Evolutionary conservation across 768 basidiomycete species (phyloP).

Genomic region (Polyporus arcularius): DNA sequence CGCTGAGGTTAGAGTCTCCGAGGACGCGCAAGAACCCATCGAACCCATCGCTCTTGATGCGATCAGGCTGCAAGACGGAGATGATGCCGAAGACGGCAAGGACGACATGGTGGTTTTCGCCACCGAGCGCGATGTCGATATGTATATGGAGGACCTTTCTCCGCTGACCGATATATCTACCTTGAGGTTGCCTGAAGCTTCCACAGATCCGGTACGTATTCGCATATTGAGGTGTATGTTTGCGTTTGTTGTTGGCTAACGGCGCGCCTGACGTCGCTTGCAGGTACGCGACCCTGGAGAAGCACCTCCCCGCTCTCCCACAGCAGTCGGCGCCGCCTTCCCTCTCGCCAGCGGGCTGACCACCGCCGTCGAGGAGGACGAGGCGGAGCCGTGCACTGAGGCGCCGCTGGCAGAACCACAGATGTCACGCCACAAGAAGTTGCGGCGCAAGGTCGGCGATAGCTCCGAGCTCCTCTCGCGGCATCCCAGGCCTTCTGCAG

Average conservation of each 20-base stretch:
- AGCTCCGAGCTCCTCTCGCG: too few relatives aligned
- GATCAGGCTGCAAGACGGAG: too few relatives aligned
- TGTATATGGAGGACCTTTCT: background rate
- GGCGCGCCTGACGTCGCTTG: background rate
- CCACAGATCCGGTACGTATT: background rate
- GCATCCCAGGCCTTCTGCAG: too few relatives aligned
- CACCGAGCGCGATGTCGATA: background rate
- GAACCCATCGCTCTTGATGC: background rate
- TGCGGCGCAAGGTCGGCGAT: background rate
- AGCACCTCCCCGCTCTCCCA: background rate
- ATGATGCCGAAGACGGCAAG: background rate
- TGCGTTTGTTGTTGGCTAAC: too few relatives aligned
- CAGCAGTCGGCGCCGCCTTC: background rate
- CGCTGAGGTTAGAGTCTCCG: background rate
- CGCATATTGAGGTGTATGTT: too few relatives aligned
- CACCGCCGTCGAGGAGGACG: background rate
- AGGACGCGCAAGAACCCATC: background rate
- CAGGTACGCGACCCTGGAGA: background rate
- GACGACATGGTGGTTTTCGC: background rate
- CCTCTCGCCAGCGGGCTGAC: background rate
- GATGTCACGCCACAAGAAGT: background rate
- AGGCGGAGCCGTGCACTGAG: too few relatives aligned
- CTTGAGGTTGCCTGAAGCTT: background rate
- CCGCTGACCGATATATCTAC: background rate
- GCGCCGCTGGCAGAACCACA: too few relatives aligned